Evolutionary conservation across 225 moss, liverwort and hornwort genomes (phyloP).

Genomic region (Pseudoscleropodium purum): DNA sequence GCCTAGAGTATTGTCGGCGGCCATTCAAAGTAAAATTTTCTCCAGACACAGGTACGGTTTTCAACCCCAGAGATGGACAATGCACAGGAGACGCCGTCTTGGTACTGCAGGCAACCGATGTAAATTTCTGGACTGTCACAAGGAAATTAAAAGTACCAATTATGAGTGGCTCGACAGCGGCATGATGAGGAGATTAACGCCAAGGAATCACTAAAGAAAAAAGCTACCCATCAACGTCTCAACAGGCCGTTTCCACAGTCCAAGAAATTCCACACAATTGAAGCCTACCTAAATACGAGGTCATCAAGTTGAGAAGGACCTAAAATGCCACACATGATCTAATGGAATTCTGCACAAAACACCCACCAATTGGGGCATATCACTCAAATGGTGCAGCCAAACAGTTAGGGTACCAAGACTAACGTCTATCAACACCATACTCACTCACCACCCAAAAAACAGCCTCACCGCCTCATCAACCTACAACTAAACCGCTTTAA

Average conservation of each 20-base stretch:
- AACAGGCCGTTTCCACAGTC: not conserved
- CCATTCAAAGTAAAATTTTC: constrained; percentile 27
- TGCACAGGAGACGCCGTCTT: constrained; percentile 1
- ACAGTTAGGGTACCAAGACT: constrained; percentile 21
- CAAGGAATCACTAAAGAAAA: not conserved
- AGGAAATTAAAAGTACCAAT: not conserved
- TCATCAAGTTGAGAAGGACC: not conserved
- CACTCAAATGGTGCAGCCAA: not conserved
- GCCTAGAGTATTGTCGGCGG: constrained; percentile 35
- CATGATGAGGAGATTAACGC: not conserved
- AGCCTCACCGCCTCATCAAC: not conserved
- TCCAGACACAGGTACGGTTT: not conserved
- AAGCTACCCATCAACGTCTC: not conserved
- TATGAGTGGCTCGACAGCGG: not conserved
- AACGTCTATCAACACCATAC: not conserved
- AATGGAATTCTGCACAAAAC: not conserved
- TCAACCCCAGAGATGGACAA: not conserved
- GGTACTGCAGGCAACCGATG: not conserved
- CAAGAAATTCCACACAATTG: not conserved
- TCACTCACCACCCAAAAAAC: not conserved
- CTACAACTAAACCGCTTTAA: not conserved
- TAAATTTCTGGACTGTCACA: constrained; percentile 1
- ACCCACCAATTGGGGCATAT: not conserved
- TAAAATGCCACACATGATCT: not conserved
- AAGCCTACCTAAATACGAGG: not conserved